A percentile compares a stretch with the other conserved stretches of the same genome.
Conservation (phyloP, 2,329 filamentous ascomycete genomes). For the Alternaria viburni region DNA sequence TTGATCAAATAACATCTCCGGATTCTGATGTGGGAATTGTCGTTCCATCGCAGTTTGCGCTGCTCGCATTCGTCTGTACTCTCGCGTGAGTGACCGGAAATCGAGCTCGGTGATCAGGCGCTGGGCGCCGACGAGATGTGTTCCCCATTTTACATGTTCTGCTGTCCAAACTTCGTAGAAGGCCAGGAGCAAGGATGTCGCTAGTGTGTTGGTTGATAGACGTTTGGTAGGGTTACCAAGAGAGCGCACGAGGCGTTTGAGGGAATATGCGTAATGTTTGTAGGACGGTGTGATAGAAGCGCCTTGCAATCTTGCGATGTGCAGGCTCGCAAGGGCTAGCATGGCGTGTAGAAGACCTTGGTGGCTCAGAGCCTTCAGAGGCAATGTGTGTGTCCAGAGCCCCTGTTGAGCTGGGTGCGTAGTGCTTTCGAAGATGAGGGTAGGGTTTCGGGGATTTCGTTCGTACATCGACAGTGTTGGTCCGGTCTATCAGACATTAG, state of each 20-base stretch:
- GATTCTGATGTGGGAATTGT: constrained; percentile 39
- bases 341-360: constrained; percentile 91
- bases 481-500: constrained; percentile 62
- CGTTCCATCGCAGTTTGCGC: constrained; percentile 51
- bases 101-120: constrained; percentile 85
- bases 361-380: constrained; percentile 77
- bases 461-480: constrained; percentile 88
- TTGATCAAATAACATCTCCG: constrained; percentile 41
- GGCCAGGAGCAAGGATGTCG: constrained; percentile 81
- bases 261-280: constrained; percentile 88
- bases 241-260: constrained; percentile 77
- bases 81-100: constrained; percentile 73
- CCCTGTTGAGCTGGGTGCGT: constrained; percentile 41
- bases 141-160: constrained; percentile 95
- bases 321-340: constrained; percentile 82
- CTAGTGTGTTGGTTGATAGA: constrained; percentile 80
- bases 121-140: constrained; percentile 83
- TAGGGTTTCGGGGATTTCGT: constrained; percentile 76
- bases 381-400: constrained; percentile 76
- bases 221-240: constrained; percentile 75
- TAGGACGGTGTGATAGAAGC: constrained; percentile 79
- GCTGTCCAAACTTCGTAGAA: constrained; percentile 96
- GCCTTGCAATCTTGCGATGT: constrained; percentile 82
- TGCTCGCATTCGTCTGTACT: constrained; percentile 70
- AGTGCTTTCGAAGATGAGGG: constrained; percentile 65